Percentiles rank a stretch among this genome's conserved stretches.
phyloP scores from a whole-genome alignment of 805 yeast species.

The Lipomyces yamanashiensis region DNA sequence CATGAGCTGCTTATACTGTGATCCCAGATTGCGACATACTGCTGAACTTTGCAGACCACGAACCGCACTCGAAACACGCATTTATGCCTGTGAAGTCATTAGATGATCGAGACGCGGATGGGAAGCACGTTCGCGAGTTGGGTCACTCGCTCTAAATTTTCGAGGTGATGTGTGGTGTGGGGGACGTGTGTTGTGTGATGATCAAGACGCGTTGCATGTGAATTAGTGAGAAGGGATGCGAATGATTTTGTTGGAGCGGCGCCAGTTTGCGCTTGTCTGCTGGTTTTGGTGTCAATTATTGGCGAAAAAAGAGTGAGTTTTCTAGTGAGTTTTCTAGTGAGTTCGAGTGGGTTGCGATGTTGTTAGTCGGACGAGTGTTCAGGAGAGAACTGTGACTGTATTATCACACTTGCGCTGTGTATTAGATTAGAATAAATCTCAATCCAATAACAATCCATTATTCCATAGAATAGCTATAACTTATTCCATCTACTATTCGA shows the following conservation, averaged over 20 bases:
- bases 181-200: not conserved
- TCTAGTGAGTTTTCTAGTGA: too few species aligned
- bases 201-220: not conserved
- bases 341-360: too few species aligned
- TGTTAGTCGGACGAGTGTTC: too few species aligned
- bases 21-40: not conserved
- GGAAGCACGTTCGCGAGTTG: not conserved
- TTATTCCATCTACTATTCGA: not conserved
- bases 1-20: constrained; percentile 30
- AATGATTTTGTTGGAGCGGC: not conserved
- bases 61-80: constrained; percentile 3
- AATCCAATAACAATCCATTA: too few species aligned
- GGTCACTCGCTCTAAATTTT: not conserved
- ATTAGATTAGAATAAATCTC: too few species aligned
- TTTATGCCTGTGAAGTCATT: constrained; percentile 1
- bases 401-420: too few species aligned
- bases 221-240: not conserved
- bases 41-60: constrained; percentile 6
- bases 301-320: too few species aligned
- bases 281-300: not conserved
- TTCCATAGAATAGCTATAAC: too few species aligned
- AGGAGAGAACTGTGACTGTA: too few species aligned
- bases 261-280: not conserved
- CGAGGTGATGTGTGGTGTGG: not conserved
- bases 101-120: not conserved